These are phyloP conservation scores for Tylopilus plumbeoviolaceoides DNA, from an alignment of 768 basidiomycete species.

Conservation along the genomic window DNA sequence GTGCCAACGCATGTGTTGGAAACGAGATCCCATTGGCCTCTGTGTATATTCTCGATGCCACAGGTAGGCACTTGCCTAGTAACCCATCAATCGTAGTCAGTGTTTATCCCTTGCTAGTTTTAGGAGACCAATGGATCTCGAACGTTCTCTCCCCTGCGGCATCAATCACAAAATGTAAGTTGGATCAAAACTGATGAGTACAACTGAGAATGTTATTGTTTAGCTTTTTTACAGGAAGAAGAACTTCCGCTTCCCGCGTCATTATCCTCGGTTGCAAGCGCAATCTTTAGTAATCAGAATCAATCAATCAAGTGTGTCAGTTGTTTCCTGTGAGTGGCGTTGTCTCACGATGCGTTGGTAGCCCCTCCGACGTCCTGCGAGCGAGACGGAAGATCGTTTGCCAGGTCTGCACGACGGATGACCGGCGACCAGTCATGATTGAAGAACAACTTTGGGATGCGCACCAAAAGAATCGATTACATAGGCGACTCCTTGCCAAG, in stretches of 20 bases:
- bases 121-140: conserved; percentile 54
- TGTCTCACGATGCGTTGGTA: conserved; percentile 28
- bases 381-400: conserved; percentile 60
- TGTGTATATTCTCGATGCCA: conserved; percentile 66
- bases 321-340: conserved; percentile 1
- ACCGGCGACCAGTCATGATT: conserved; percentile 59
- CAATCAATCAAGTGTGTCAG: conserved; percentile 46
- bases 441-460: conserved; percentile 51
- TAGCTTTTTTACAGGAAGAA: conserved; percentile 49
- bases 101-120: conserved; percentile 31
- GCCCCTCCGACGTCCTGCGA: conserved; percentile 52
- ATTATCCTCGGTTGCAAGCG: conserved; percentile 52
- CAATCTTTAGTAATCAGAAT: conserved; percentile 43
- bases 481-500: conserved; percentile 45
- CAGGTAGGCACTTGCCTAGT: conserved; percentile 39
- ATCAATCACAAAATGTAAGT: conserved; percentile 45
- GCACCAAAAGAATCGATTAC: conserved; percentile 54
- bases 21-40: conserved; percentile 28
- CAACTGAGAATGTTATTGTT: conserved; percentile 5
- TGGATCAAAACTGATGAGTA: neutral
- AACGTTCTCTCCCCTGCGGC: conserved; percentile 52
- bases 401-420: conserved; percentile 55
- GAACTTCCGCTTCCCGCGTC: conserved; percentile 53
- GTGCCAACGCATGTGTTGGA: conserved; percentile 36
- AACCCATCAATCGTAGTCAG: neutral